Conservation (phyloP, 108 stramenopile species). For the Stephanodiscus triporus region DNA sequence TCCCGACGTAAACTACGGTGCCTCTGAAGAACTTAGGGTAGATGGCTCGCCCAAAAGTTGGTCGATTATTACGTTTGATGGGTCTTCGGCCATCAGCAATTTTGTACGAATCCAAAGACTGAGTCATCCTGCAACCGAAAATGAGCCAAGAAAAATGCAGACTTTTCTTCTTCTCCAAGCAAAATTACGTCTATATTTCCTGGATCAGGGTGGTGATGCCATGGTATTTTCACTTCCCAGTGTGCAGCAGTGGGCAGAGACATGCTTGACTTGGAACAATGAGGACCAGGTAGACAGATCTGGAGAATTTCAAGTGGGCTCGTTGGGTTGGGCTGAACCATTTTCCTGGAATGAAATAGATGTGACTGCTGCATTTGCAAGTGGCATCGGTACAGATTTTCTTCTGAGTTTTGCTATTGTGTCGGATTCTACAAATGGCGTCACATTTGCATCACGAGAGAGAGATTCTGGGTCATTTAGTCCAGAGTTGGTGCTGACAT, state of each 20-base stretch:
- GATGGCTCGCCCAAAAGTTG: neutral
- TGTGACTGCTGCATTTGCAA: constrained; percentile 11
- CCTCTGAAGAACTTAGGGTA: constrained; percentile 3
- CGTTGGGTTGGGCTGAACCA: neutral
- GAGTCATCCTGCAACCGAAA: neutral
- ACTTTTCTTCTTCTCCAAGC: neutral
- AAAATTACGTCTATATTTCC: constrained; percentile 1
- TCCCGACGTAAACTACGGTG: neutral
- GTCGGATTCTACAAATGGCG: neutral
- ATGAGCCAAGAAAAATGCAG: constrained; percentile 4
- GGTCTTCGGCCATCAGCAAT: constrained; percentile 1
- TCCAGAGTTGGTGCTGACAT: constrained; percentile 10
- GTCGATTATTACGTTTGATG: constrained; percentile 7
- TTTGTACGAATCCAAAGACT: neutral
- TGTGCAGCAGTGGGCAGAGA: constrained; percentile 1
- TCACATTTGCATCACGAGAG: constrained; percentile 1
- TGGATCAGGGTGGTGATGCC: constrained; percentile 1
- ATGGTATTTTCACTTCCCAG: constrained; percentile 4
- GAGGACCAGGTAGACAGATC: constrained; percentile 6
- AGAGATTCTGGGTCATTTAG: neutral
- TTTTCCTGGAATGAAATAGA: constrained; percentile 11
- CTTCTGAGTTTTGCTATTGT: neutral
- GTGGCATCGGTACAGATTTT: neutral
- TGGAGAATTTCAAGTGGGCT: constrained; percentile 11
- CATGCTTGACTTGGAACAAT: constrained; percentile 17